phyloP scores from a whole-genome alignment of 768 basidiomycete species.

The Fomitopsis pulvina region DNA sequence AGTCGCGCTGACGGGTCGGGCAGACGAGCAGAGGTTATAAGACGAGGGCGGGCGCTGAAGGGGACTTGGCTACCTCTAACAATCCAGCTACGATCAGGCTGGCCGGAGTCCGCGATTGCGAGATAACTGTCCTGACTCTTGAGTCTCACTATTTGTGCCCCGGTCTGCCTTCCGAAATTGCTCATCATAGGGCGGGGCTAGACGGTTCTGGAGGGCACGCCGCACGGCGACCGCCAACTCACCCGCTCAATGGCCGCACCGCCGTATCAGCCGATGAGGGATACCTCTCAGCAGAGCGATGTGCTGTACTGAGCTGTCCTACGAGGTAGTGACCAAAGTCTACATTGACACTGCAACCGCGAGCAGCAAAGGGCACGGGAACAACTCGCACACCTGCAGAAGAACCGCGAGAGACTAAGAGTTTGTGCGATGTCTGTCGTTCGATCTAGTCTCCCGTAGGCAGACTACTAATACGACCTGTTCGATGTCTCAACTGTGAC shows the following conservation, averaged over 20 bases:
- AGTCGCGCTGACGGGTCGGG: not conserved
- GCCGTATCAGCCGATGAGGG: no score
- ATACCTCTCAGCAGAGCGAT: no score
- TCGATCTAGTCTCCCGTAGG: no score
- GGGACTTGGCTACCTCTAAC: not conserved
- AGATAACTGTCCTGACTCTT: slow-evolving; percentile 4
- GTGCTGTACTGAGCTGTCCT: no score
- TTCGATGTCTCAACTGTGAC: no score
- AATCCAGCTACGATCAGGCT: slow-evolving; percentile 2
- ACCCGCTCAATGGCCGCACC: slow-evolving; percentile 4
- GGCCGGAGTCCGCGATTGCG: slow-evolving; percentile 1
- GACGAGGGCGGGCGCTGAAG: not conserved
- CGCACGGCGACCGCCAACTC: not conserved
- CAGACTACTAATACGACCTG: no score
- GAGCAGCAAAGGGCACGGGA: no score
- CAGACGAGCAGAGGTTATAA: not conserved
- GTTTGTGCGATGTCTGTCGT: no score
- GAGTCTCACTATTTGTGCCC: not conserved
- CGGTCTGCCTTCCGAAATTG: not conserved
- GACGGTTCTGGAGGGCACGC: not conserved
- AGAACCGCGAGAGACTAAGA: no score
- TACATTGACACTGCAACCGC: no score
- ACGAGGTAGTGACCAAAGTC: no score
- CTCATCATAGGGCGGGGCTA: slow-evolving; percentile 1
- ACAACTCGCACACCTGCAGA: no score